Evolutionary conservation across 202 grass and related monocot species (phyloP), one percentile per base, ranked within the genome.

Genomic region (Setaria viridis): DNA sequence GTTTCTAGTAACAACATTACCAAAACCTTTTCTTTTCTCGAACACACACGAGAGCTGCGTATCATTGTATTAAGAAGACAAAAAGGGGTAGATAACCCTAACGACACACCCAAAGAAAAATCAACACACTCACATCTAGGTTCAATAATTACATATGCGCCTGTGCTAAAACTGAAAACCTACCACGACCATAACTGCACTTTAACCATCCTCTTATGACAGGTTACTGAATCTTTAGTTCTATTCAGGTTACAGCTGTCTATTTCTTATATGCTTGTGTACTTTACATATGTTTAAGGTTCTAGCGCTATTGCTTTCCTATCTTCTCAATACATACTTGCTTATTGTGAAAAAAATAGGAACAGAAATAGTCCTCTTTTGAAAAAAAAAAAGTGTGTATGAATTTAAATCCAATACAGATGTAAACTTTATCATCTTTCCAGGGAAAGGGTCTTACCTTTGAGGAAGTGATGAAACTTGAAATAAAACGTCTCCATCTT

Each of bases 391-490:
- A 62, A 60, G 16, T 82, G 29, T 64, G 17, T 74, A 25, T 87
- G 51, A 87, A 65, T 69, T 84, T 79, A 75, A 39, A 42, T 81
- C 55, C 55, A 58, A 67, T 60, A 46, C 80, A 67, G 32, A 78
- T 89, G 69, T 82, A 82, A 82, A 60, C 49, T 84, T 75, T 87
- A 51, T 88, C 17, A 86, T 86, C 48, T 83, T 84, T 95, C 50
- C 90, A 98, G 93, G 97, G 90, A 54, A 91, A 82, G 83, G 82
- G 63, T 37, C 82, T 94, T 79, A 89, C 72, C 77, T 96, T 99
- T 80, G 92, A 96, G 51, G 87, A 99, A 69, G 84, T 87, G 62
- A 91, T 99, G 92, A 94, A 91, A 74, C 97, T 99, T 82, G 97
- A 99, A 89, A 91, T 96, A 80, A 88, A 94, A 87, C 97, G 97